Percentiles rank a stretch among this genome's conserved stretches.
phyloP scores from a whole-genome alignment of 139 green algal species.

The Coccomyxa sp. region DNA sequence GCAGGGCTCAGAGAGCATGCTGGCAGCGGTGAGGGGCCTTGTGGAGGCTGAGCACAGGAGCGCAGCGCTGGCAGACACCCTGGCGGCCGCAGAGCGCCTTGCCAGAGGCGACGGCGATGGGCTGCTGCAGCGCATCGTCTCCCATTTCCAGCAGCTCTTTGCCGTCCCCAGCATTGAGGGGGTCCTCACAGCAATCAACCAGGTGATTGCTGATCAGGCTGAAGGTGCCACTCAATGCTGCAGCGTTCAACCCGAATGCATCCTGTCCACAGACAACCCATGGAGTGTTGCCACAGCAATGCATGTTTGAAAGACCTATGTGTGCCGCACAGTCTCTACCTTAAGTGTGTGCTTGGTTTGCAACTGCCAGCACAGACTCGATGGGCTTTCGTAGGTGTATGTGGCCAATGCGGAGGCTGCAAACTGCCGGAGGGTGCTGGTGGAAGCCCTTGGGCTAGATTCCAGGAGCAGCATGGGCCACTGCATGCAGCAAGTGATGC shows the following conservation, averaged over 20 bases:
- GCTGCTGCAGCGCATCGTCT: conserved; percentile 43
- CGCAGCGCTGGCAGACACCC: conserved; percentile 17
- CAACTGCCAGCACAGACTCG: neutral
- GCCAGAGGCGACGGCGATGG: conserved; percentile 23
- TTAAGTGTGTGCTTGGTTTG: neutral
- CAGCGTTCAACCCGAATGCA: too few relatives aligned
- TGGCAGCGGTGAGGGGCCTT: conserved; percentile 30
- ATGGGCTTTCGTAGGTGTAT: conserved; percentile 9
- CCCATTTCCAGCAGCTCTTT: conserved; percentile 54
- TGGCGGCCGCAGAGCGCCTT: conserved; percentile 25
- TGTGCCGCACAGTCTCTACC: too few relatives aligned
- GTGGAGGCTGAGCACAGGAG: conserved; percentile 29
- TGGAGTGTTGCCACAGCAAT: too few relatives aligned
- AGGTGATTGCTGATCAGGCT: conserved; percentile 25
- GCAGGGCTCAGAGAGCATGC: conserved; percentile 13
- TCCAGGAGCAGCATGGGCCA: neutral
- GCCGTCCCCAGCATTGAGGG: conserved; percentile 39
- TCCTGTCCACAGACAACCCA: too few relatives aligned
- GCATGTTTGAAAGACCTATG: too few relatives aligned
- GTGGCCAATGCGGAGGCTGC: conserved; percentile 30
- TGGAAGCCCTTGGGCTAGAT: conserved; percentile 31
- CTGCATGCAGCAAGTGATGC: conserved; percentile 15
- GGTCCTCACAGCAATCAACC: conserved; percentile 43
- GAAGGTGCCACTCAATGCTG: too few relatives aligned
- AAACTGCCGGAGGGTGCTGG: conserved; percentile 40